These are phyloP conservation scores for Zygosaccharomyces pseudobailii DNA, from an alignment of 1,139 yeast genomes.

Conservation along the genomic window DNA sequence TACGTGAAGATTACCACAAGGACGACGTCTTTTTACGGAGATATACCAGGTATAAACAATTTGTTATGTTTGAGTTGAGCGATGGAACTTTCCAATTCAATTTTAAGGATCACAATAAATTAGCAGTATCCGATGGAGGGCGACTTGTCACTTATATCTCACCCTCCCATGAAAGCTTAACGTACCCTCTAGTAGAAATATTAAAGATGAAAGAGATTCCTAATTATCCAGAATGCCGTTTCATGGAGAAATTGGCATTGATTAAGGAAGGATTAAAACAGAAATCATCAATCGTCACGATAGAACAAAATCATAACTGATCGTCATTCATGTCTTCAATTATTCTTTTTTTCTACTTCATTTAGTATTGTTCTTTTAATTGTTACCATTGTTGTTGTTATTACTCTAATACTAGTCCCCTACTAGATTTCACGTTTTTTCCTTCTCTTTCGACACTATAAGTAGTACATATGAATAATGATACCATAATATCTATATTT, in stretches of 20 bases:
- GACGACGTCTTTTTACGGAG: conserved; percentile 74
- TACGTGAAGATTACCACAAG: conserved; percentile 40
- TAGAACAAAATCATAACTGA: conserved; percentile 13
- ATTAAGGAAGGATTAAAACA: conserved; percentile 34
- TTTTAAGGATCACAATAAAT: conserved; percentile 90
- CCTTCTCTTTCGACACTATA: neutral
- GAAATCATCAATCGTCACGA: conserved; percentile 31
- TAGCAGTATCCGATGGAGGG: conserved; percentile 74
- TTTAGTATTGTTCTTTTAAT: neutral
- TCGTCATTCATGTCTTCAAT: neutral
- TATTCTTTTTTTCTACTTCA: neutral
- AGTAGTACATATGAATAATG: neutral
- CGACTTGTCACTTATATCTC: conserved; percentile 76
- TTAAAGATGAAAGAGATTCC: conserved; percentile 62
- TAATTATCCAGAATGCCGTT: conserved; percentile 51
- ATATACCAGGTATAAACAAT: conserved; percentile 71
- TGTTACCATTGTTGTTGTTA: neutral
- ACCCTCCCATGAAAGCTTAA: conserved; percentile 67
- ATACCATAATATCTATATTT: neutral
- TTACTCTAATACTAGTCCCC: neutral
- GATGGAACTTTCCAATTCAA: conserved; percentile 92
- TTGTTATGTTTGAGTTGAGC: conserved; percentile 88
- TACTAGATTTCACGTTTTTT: neutral
- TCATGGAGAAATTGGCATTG: conserved; percentile 38
- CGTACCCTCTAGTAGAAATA: conserved; percentile 59